Evolutionary conservation across 1,139 yeast genomes (phyloP), one percentile per base, ranked within the genome.

Genomic region (Arxiozyma slooffiae): DNA sequence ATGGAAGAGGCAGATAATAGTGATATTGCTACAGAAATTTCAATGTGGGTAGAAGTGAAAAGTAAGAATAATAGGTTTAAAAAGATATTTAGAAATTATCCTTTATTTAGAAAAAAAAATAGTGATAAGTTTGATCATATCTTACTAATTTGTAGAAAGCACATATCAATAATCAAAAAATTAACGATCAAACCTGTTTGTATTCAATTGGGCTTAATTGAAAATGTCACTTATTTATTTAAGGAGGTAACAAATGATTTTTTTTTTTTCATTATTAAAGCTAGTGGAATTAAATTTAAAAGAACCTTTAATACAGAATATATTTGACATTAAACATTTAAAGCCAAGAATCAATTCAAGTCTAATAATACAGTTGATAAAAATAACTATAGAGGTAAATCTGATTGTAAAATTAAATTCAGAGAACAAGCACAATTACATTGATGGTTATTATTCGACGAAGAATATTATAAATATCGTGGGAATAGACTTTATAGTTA

Each of bases 401-500:
- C 53, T 14, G 66, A 62, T 48, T 57, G 60, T 49, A 59, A 57
- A 39, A 44, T 64, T 9, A 56, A 57, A 41, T 48, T 63, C 7
- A 50, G 51, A 24, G 53, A 61, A 34, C 58, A 60, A 45, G 55
- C 57, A 5, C 46, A 52, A 14, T 51, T 64, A 26, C 57, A 54
- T 43, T 49, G 54, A 39, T 49, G 54, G 38, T 48, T 61, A 40
- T 47, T 55, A 36, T 64, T 64, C 42, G 63, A 64, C 47, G 66
- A 63, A 48, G 63, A 62, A 42, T 60, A 64, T 49, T 61, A 63
- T 49, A 53, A 50, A 41, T 66, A 63, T 51, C 59, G 66, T 46
- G 68, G 67, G 7, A 64, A 64, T 45, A 52, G 61, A 40, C 46
- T 64, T 17, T 64, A 56, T 46, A 61, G 66, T 51, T 63, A 63